Percentiles rank a stretch among this genome's conserved stretches.
Conservation (phyloP, 495 filamentous ascomycete genomes). For the Friedmanniomyces endolithicus region DNA sequence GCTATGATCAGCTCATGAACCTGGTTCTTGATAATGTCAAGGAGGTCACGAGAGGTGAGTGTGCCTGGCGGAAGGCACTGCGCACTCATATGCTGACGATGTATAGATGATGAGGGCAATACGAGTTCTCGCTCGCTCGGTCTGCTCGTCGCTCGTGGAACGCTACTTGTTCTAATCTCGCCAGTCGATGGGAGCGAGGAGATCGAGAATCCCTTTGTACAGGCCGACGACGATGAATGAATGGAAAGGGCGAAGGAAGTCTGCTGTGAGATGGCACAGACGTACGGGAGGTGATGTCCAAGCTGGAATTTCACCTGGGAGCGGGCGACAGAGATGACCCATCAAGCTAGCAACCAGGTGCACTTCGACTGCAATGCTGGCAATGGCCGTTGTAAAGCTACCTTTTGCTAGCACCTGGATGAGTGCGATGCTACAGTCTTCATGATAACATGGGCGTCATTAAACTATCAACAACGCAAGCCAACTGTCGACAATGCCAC, state of each 20-base stretch:
- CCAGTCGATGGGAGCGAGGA: constrained; percentile 89
- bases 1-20: constrained; percentile 96
- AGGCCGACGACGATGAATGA: constrained; percentile 43
- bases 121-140: constrained; percentile 71
- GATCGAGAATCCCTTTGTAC: constrained; percentile 85
- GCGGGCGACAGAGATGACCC: too few species aligned
- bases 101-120: constrained; percentile 80
- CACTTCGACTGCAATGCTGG: too few species aligned
- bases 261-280: too few species aligned
- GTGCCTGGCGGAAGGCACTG: constrained; percentile 6
- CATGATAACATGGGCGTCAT: too few species aligned
- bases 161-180: constrained; percentile 80
- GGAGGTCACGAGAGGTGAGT: constrained; percentile 70
- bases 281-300: too few species aligned
- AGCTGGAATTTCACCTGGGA: too few species aligned
- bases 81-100: not conserved
- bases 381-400: too few species aligned
- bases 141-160: constrained; percentile 83
- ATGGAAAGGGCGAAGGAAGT: not conserved
- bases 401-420: too few species aligned
- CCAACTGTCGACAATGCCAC: too few species aligned
- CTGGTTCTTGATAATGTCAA: constrained; percentile 89
- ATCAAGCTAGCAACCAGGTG: too few species aligned
- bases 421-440: too few species aligned
- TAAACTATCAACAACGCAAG: too few species aligned